Base-by-base conservation (phyloP, 179 eudicot species). In the Corrigiola litoralis region DNA sequence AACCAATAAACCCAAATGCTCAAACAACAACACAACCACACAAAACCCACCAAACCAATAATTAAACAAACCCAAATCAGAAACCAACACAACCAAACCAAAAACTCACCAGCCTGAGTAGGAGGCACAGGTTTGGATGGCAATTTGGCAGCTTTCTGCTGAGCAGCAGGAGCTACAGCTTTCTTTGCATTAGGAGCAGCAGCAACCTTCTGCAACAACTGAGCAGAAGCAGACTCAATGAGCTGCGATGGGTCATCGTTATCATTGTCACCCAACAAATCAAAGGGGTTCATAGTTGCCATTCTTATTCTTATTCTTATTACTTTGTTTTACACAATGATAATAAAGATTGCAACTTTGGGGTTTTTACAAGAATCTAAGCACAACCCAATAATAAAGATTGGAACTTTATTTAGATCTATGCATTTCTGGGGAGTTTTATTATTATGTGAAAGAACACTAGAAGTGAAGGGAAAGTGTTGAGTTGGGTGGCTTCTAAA, bases 261-360 rank as follows among this genome's bases (percentile, higher is more conserved):
- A 60, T 88, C 95, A 49, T 83, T 80, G 28, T 83, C 90, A 1
- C 77, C 84, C 66, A 87, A 80, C 59, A 87, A 72, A 78, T 83
- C 95, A 71, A 88, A 88, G 1, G 89, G 91, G 75, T 88, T 88
- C 42, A 63, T 13, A 12, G 85, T 78, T 2, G 91, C 77, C 95
- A 88, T 87, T 76, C 69, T 53, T 59, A 12, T 4, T 31, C 21
- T 44, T 21, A 38, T n/a, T n/a, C n/a, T n/a, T n/a, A n/a, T n/a
- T n/a, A 38, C 1, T 40, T 20, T 9, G 3, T 23, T 58, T 21
- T 4, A 4, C 18, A 40, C 38, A 59, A 1, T 10, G 1, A 4
- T 4, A 6, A 21, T 5, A 41, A 59, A 44, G 38, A 42, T 42
- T 28, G 51, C 42, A 61, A 28, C 65, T 61, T 63, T 65, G 41